Conservation (phyloP, 306 rosid genomes). For the Vigna nakashimae region DNA sequence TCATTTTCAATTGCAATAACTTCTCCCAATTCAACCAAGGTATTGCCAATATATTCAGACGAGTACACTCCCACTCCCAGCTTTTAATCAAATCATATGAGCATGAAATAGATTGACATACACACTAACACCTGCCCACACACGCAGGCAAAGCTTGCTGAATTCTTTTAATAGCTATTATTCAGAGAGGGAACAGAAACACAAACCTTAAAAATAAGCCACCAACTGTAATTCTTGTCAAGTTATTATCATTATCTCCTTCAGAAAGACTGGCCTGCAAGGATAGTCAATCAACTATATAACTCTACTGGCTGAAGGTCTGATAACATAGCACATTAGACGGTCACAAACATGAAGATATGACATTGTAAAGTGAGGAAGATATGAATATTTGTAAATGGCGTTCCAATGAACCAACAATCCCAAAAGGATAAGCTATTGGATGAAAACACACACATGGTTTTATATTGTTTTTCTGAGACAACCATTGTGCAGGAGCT, state of each 20-base stretch:
- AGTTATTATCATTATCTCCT: slow-evolving; percentile 81
- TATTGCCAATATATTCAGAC: slow-evolving; percentile 34
- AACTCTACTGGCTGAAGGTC: slow-evolving; percentile 36
- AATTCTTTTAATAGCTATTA: slow-evolving; percentile 19
- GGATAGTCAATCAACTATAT: slow-evolving; percentile 45
- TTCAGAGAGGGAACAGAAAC: slow-evolving; percentile 43
- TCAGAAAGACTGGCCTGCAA: slow-evolving; percentile 87
- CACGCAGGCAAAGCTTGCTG: slow-evolving; percentile 32
- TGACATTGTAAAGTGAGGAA: slow-evolving; percentile 9
- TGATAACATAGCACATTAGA: slow-evolving; percentile 21
- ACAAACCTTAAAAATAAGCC: slow-evolving; percentile 85
- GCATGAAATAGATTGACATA: slow-evolving; percentile 30
- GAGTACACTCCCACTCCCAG: slow-evolving; percentile 14
- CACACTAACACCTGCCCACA: background rate
- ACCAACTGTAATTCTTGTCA: slow-evolving; percentile 81
- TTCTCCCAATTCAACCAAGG: slow-evolving; percentile 33
- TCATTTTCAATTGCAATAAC: slow-evolving; percentile 32
- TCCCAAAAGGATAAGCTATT: background rate
- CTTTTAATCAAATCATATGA: slow-evolving; percentile 34
- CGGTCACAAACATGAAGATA: slow-evolving; percentile 28
- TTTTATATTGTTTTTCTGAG: background rate
- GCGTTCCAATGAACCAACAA: background rate
- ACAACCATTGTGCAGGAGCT: background rate
- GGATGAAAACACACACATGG: background rate
- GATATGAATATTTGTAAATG: background rate